Conservation (phyloP, 441 rosid genomes). For the Hura crepitans region DNA sequence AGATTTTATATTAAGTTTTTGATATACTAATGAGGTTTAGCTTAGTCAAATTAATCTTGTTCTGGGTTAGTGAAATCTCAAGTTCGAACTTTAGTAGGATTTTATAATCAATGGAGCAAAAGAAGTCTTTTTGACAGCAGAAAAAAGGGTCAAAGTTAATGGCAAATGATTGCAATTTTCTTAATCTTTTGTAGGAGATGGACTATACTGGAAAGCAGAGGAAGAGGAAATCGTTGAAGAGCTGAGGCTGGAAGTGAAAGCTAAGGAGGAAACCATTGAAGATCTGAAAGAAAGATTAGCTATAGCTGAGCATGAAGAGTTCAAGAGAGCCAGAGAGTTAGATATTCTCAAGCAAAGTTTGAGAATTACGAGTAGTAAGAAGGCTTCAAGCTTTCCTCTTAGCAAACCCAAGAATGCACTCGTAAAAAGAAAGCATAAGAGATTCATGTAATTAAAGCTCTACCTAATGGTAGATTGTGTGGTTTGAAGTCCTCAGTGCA, state of each 20-base stretch:
- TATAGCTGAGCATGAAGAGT: constrained; percentile 40
- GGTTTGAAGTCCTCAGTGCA: background rate
- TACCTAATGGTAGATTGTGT: background rate
- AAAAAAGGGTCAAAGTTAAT: background rate
- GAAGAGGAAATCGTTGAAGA: constrained; percentile 47
- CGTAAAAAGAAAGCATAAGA: constrained; percentile 13
- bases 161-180: no score
- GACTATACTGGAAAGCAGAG: constrained; percentile 41
- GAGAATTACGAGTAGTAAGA: constrained; percentile 45
- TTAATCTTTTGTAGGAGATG: constrained; percentile 40
- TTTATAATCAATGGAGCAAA: no score
- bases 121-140: background rate
- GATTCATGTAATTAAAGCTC: background rate
- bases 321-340: constrained; percentile 48
- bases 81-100: no score
- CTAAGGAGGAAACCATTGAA: constrained; percentile 45
- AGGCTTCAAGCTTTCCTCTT: constrained; percentile 15
- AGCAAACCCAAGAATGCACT: constrained; percentile 14
- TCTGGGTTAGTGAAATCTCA: no score
- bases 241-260: constrained; percentile 47
- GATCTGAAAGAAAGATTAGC: constrained; percentile 39
- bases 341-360: constrained; percentile 75
- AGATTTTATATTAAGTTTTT: no score
- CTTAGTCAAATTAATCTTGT: no score
- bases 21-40: no score